Evolutionary conservation across 352 stramenopile species (phyloP).

Genomic region (Phytophthora europaea): DNA sequence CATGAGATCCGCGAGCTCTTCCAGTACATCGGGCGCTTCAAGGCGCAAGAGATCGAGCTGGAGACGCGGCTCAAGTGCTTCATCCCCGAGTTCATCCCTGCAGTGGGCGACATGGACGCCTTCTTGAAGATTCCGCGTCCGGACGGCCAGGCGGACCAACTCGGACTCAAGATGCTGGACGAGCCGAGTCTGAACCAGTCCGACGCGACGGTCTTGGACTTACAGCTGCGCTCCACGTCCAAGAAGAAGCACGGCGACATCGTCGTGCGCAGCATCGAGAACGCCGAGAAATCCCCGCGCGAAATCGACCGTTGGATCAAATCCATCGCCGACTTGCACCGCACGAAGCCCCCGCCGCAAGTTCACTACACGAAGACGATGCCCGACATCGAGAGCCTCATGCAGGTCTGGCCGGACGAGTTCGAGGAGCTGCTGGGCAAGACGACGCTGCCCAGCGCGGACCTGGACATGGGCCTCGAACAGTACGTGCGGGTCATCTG

Average conservation of each 20-base stretch:
- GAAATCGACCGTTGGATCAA: conserved; percentile 97
- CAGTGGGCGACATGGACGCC: conserved; percentile 96
- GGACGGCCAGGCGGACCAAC: conserved; percentile 88
- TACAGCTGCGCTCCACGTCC: conserved; percentile 94
- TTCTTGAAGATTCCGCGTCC: conserved; percentile 97
- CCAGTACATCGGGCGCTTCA: conserved; percentile 96
- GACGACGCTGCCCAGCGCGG: conserved; percentile 71
- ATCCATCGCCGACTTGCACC: conserved; percentile 95
- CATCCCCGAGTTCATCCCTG: conserved; percentile 97
- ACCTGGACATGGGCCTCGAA: conserved; percentile 94
- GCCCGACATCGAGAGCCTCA: conserved; percentile 96
- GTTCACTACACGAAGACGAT: conserved; percentile 95
- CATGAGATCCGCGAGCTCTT: conserved; percentile 94
- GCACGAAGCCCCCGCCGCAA: conserved; percentile 92
- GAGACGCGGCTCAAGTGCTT: conserved; percentile 97
- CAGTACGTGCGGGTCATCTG: conserved; percentile 95
- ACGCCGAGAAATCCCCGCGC: conserved; percentile 92
- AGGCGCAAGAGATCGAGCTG: conserved; percentile 96
- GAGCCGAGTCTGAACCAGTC: conserved; percentile 94
- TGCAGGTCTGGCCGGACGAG: conserved; percentile 93
- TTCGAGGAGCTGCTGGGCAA: conserved; percentile 87
- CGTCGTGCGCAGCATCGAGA: conserved; percentile 95
- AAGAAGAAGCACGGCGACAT: conserved; percentile 96
- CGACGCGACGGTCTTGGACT: conserved; percentile 95
- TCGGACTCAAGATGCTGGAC: conserved; percentile 95